A percentile compares a stretch with the other conserved stretches of the same genome.
Conservation (phyloP, 2,329 filamentous ascomycete genomes). For the Colletotrichum sojae region DNA sequence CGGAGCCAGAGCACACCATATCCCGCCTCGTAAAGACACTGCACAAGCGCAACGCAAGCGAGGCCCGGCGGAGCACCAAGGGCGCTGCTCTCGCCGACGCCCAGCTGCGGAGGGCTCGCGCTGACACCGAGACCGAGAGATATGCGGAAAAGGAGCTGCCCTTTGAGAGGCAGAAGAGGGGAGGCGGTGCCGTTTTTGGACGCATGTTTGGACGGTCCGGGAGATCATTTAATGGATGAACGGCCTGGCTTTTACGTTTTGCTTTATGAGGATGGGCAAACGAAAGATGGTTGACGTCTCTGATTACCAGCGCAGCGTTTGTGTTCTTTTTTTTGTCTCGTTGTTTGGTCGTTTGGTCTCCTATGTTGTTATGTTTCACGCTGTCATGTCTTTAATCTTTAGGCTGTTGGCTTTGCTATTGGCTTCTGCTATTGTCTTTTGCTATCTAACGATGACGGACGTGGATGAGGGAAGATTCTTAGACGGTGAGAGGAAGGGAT, state of each 20-base stretch:
- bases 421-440: not conserved
- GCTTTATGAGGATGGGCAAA: not conserved
- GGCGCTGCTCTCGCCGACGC: slow-evolving; percentile 31
- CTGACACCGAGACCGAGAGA: slow-evolving; percentile 31
- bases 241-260: not conserved
- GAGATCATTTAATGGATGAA: slow-evolving; percentile 1
- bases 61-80: slow-evolving; percentile 33
- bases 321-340: slow-evolving; percentile 30
- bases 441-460: slow-evolving; percentile 15
- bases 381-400: slow-evolving; percentile 4
- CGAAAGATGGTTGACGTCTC: not conserved
- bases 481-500: slow-evolving; percentile 3
- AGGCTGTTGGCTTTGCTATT: slow-evolving; percentile 1
- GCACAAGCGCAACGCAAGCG: slow-evolving; percentile 39
- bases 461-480: not conserved
- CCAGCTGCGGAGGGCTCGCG: slow-evolving; percentile 38
- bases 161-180: slow-evolving; percentile 34
- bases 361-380: slow-evolving; percentile 10
- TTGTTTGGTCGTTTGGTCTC: slow-evolving; percentile 17
- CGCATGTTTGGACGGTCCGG: slow-evolving; percentile 41
- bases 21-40: slow-evolving; percentile 38
- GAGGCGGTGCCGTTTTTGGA: slow-evolving; percentile 39
- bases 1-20: slow-evolving; percentile 35
- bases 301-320: slow-evolving; percentile 16
- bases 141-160: slow-evolving; percentile 31